These are phyloP conservation scores for Endocalyx cinctus DNA, from an alignment of 2,329 filamentous ascomycete species.

Conservation along the genomic window DNA sequence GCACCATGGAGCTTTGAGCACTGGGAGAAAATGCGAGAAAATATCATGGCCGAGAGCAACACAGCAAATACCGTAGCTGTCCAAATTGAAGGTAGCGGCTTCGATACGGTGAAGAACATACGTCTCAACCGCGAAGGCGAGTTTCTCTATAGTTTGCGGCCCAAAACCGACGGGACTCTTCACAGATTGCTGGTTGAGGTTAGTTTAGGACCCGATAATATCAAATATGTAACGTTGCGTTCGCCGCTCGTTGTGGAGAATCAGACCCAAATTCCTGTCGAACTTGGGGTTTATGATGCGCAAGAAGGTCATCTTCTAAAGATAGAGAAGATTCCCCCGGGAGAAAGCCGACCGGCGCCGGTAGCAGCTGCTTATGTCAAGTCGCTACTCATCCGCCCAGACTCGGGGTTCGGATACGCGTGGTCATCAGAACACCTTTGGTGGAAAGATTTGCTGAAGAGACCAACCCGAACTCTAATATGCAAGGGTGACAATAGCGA, in stretches of 20 bases:
- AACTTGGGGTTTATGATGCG: constrained; percentile 84
- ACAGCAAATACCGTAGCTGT: constrained; percentile 72
- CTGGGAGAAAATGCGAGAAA: constrained; percentile 93
- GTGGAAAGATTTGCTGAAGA: constrained; percentile 86
- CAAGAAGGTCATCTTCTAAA: constrained; percentile 87
- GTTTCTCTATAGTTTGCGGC: constrained; percentile 80
- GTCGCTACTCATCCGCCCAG: constrained; percentile 79
- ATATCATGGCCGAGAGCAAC: constrained; percentile 76
- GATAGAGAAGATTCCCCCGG: constrained; percentile 95
- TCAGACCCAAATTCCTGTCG: constrained; percentile 91
- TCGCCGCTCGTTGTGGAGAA: constrained; percentile 93
- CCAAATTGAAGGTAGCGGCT: constrained; percentile 86
- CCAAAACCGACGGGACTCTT: constrained; percentile 77
- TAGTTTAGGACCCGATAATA: constrained; percentile 84
- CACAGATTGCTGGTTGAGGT: constrained; percentile 93
- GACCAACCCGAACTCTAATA: constrained; percentile 79
- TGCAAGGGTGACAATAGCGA: constrained; percentile 84
- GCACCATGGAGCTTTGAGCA: constrained; percentile 96
- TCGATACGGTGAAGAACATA: constrained; percentile 84
- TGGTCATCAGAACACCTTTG: constrained; percentile 89
- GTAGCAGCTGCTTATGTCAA: constrained; percentile 91
- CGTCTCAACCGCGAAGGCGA: constrained; percentile 93
- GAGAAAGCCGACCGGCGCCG: constrained; percentile 82
- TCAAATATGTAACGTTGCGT: constrained; percentile 95
- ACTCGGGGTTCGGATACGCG: constrained; percentile 92